These are phyloP conservation scores for Opeltia flavorubescens DNA, from an alignment of 495 filamentous ascomycete species.

Conservation along the genomic window DNA sequence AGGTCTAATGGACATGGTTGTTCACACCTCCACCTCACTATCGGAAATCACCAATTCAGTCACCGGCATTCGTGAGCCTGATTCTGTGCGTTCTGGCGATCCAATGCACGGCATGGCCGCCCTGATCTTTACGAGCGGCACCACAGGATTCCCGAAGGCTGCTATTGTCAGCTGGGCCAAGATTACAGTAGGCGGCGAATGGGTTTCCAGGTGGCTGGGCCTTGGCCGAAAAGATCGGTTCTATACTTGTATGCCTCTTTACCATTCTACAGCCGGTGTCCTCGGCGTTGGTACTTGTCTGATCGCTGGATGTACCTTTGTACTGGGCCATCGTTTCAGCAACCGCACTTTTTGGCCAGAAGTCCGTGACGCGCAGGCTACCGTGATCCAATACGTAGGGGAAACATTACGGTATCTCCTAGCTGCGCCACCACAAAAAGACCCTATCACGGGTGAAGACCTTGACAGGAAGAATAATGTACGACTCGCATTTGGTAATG, in stretches of 20 bases:
- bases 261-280: conserved; percentile 71
- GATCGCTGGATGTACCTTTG: conserved; percentile 45
- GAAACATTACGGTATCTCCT: conserved; percentile 90
- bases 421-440: conserved; percentile 47
- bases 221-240: conserved; percentile 49
- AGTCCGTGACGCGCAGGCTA: conserved; percentile 55
- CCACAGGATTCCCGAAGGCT: conserved; percentile 82
- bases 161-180: conserved; percentile 78
- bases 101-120: conserved; percentile 46
- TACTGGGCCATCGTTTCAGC: conserved; percentile 70
- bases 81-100: conserved; percentile 40
- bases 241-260: conserved; percentile 92
- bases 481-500: conserved; percentile 80
- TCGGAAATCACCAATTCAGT: conserved; percentile 37
- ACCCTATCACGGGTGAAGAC: conserved; percentile 51
- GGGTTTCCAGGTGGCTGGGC: conserved; percentile 41
- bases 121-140: conserved; percentile 79
- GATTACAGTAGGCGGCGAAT: conserved; percentile 33
- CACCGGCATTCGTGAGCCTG: conserved; percentile 45
- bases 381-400: conserved; percentile 86
- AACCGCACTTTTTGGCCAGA: conserved; percentile 73
- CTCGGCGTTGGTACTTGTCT: conserved; percentile 53
- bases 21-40: conserved; percentile 50
- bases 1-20: conserved; percentile 42
- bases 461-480: conserved; percentile 68